Base-by-base conservation (phyloP, 2,329 filamentous ascomycete species). In the Trichoderma sp. region DNA sequence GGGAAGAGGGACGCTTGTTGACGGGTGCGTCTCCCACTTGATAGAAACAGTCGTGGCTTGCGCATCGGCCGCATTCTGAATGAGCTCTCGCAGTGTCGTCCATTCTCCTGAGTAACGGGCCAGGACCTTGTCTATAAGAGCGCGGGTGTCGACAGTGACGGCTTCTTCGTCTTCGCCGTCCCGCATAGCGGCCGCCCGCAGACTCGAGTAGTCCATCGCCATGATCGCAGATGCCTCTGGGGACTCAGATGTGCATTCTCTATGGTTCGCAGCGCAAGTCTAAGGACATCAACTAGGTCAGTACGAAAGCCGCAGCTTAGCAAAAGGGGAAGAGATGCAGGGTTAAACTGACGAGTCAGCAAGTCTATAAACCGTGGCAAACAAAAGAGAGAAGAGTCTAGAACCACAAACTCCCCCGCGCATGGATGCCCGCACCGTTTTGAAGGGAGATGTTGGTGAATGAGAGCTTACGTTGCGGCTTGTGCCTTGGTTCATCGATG, bases 11-110 rank as follows among this genome's bases (percentile, higher is more conserved):
- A 97, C 90, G 14, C 90, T 92, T 3, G 92, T 90, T 38, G 96
- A 98, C 2, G 96, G 95, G 18, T 94, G 85, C 2, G 96, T 98
- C 83, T 99, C 96, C 87, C 97, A 97, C 80, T 93, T 95, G 82
- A 99, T 94, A 63, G 91, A 93, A 79, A 98, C 96, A 74, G 92
- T 95, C 18, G 92, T 94, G 65, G 97, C 97, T 81, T 95, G 94
- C 27, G 97, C 97, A 86, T 99, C 97, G 78, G 97, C 96, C n/a
- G 97, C 97, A 83, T 99, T 99, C 82, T 99, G 97, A 62, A 99
- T 95, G 77, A 99, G 91, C 83, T 99, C 97, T 87, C 97, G 91
- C 21, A 99, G 86, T 9, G 90, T 93, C 6, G 91, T 95, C 93
- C 96, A 98, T 87, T 99, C 97, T 80, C 97, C 96, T 3, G 95